A percentile compares a stretch with the other conserved stretches of the same genome.
These are phyloP conservation scores for Irpex rosettiformis DNA, from an alignment of 1,284 basidiomycete species.

Conservation along the genomic window DNA sequence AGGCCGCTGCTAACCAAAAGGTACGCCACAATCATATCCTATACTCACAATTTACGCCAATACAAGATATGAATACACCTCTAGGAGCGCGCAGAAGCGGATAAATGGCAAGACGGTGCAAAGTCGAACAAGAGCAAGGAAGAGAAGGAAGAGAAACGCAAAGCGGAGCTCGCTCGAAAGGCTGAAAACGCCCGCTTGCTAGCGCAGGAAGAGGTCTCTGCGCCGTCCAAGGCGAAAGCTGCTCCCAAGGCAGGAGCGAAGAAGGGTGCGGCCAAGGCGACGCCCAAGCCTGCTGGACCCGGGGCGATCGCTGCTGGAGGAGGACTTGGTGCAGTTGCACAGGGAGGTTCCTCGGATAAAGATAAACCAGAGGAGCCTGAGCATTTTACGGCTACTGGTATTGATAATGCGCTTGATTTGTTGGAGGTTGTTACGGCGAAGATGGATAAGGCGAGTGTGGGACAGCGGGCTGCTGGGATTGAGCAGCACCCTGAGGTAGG, in stretches of 20 bases:
- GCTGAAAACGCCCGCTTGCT: slow-evolving; percentile 73
- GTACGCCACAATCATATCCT: slow-evolving; percentile 33
- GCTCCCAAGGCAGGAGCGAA: slow-evolving; percentile 65
- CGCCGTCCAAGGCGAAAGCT: slow-evolving; percentile 61
- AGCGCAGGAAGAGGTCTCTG: slow-evolving; percentile 81
- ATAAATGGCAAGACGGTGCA: slow-evolving; percentile 72
- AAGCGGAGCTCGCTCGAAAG: slow-evolving; percentile 70
- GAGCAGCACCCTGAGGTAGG: slow-evolving; percentile 93
- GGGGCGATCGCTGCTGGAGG: slow-evolving; percentile 77
- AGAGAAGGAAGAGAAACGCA: slow-evolving; percentile 75
- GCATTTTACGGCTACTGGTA: slow-evolving; percentile 79
- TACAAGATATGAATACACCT: no score
- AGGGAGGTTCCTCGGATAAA: slow-evolving; percentile 15
- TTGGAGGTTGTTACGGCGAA: slow-evolving; percentile 87
- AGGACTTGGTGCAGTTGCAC: slow-evolving; percentile 30
- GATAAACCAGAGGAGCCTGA: slow-evolving; percentile 45
- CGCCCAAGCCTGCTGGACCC: slow-evolving; percentile 61
- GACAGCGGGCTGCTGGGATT: slow-evolving; percentile 78
- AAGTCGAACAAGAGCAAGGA: slow-evolving; percentile 66
- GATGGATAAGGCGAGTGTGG: slow-evolving; percentile 89
- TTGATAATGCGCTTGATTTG: slow-evolving; percentile 92
- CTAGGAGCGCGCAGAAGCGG: slow-evolving; percentile 77
- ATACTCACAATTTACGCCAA: no score
- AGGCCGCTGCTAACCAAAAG: slow-evolving; percentile 53
- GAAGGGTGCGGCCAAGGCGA: slow-evolving; percentile 40